phyloP scores from a whole-genome alignment of 371 early-diverging fungal species.

The Rhizopus sp. region DNA sequence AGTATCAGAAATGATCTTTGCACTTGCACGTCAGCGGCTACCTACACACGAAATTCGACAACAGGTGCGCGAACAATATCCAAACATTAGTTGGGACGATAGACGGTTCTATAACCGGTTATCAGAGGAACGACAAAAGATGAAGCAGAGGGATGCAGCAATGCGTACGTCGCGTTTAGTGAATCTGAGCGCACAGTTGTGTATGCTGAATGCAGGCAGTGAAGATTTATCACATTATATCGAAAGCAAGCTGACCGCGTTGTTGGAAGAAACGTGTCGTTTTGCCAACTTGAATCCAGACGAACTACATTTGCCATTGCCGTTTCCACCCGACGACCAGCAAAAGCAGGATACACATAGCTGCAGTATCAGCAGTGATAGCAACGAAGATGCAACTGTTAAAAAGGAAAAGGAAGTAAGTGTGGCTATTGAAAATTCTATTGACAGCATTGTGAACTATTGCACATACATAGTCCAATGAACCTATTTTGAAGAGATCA shows the following conservation, averaged over 20 bases:
- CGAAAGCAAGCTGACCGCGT: conserved; percentile 40
- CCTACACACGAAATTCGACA: conserved; percentile 61
- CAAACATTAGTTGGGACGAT: conserved; percentile 63
- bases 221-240: conserved; percentile 53
- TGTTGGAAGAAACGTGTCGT: conserved; percentile 40
- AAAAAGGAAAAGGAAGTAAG: background rate
- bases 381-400: background rate
- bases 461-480: background rate
- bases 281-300: conserved; percentile 27
- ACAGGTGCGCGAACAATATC: conserved; percentile 52
- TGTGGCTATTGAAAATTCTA: too few species aligned
- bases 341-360: background rate
- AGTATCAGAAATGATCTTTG: conserved; percentile 59
- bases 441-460: too few species aligned
- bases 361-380: too few species aligned
- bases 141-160: conserved; percentile 55
- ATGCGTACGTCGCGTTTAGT: conserved; percentile 49
- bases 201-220: conserved; percentile 45
- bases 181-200: conserved; percentile 34
- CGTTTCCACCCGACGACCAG: background rate
- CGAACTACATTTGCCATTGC: conserved; percentile 15
- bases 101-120: conserved; percentile 66
- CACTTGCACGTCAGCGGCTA: conserved; percentile 53
- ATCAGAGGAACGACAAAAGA: conserved; percentile 64
- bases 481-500: background rate